A percentile compares a stretch with the other conserved stretches of the same genome.
Evolutionary conservation across 352 stramenopile species (phyloP).

Genomic region (Phytophthora sp.): DNA sequence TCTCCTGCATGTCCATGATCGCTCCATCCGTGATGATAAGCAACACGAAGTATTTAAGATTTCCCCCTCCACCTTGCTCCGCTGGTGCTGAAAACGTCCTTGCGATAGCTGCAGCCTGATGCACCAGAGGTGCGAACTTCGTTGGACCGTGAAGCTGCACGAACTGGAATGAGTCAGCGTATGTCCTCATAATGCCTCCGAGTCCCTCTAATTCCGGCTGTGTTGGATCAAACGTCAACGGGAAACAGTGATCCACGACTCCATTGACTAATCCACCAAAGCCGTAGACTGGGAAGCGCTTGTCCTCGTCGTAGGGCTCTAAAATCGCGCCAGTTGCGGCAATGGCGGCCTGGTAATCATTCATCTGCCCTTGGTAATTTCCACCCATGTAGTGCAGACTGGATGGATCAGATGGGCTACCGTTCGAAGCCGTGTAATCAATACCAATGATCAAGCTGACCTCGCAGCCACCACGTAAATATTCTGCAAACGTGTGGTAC

Average conservation of each 20-base stretch:
- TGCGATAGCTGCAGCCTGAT: slow-evolving; percentile 69
- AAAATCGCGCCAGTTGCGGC: slow-evolving; percentile 68
- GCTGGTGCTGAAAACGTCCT: slow-evolving; percentile 46
- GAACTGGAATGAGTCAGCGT: slow-evolving; percentile 70
- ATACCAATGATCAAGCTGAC: slow-evolving; percentile 83
- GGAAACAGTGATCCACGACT: slow-evolving; percentile 71
- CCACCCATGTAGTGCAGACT: slow-evolving; percentile 72
- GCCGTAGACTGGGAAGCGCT: slow-evolving; percentile 78
- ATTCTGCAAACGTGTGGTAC: slow-evolving; percentile 76
- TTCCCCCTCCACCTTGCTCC: slow-evolving; percentile 32
- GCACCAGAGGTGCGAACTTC: slow-evolving; percentile 78
- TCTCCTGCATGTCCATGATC: slow-evolving; percentile 84
- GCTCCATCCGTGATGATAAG: slow-evolving; percentile 76
- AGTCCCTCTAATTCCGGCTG: slow-evolving; percentile 73
- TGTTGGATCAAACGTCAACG: slow-evolving; percentile 68
- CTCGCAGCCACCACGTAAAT: slow-evolving; percentile 68
- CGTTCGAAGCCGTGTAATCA: slow-evolving; percentile 83
- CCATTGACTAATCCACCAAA: slow-evolving; percentile 80
- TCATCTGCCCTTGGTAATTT: slow-evolving; percentile 61
- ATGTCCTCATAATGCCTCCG: slow-evolving; percentile 60
- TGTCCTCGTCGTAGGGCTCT: slow-evolving; percentile 79
- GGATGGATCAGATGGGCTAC: slow-evolving; percentile 44
- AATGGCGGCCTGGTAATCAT: slow-evolving; percentile 86
- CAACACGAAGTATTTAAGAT: slow-evolving; percentile 80
- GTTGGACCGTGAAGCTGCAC: slow-evolving; percentile 79